These are phyloP conservation scores for Talaromyces sp. DNA, from an alignment of 2,329 filamentous ascomycete genomes.

Conservation along the genomic window DNA sequence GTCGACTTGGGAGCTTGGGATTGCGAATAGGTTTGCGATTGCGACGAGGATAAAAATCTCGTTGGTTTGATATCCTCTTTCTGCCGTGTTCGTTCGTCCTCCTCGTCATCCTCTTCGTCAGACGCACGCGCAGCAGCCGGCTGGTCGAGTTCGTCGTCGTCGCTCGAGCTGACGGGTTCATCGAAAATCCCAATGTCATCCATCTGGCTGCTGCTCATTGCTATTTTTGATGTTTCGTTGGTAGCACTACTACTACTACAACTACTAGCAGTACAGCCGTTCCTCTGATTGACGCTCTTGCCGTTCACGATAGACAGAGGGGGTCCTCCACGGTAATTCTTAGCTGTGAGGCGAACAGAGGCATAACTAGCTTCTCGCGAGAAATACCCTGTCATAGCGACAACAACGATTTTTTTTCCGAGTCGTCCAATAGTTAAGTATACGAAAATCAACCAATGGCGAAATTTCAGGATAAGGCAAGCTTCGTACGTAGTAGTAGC, in stretches of 20 bases:
- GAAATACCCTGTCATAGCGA: not conserved
- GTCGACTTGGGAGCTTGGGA: not conserved
- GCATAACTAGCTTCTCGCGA: not conserved
- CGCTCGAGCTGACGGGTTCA: slow-evolving; percentile 29
- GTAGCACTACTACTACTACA: not conserved
- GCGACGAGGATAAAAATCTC: not conserved
- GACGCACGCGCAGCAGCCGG: not conserved
- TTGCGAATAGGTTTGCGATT: not conserved
- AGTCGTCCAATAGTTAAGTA: not conserved
- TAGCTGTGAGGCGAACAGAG: not conserved
- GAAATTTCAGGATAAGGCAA: too few species aligned
- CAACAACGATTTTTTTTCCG: not conserved
- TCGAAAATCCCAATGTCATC: slow-evolving; percentile 15
- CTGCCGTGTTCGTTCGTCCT: not conserved
- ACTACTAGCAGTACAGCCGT: not conserved
- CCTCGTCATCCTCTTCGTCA: not conserved
- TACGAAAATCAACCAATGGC: too few species aligned
- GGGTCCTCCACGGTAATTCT: slow-evolving; percentile 1
- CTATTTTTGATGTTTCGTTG: not conserved
- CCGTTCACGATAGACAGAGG: slow-evolving; percentile 20
- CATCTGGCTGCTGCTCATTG: not conserved
- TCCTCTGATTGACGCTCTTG: not conserved
- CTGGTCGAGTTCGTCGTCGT: slow-evolving; percentile 20
- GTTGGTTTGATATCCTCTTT: not conserved
- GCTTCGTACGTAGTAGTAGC: too few species aligned